Percentiles rank a stretch among this genome's conserved stretches.
phyloP scores from a whole-genome alignment of 257 asterid genomes.

The Jaltomata sinuosa region DNA sequence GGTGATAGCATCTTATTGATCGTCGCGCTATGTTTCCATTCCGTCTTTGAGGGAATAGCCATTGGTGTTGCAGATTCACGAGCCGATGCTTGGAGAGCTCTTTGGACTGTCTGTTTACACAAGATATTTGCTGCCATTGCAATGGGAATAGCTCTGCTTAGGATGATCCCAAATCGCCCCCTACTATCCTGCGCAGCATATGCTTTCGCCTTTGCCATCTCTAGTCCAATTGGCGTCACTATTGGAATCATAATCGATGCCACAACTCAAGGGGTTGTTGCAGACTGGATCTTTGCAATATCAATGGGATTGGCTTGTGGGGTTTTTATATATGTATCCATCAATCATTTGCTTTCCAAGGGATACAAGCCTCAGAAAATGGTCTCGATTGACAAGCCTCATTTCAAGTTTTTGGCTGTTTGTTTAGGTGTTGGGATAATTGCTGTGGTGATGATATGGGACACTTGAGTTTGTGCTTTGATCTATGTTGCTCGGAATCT shows the following conservation, averaged over 20 bases:
- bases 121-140: slow-evolving; percentile 88
- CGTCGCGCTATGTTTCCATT: slow-evolving; percentile 75
- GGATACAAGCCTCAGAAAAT: slow-evolving; percentile 48
- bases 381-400: slow-evolving; percentile 34
- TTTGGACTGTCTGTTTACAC: slow-evolving; percentile 84
- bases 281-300: slow-evolving; percentile 78
- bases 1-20: slow-evolving; percentile 69
- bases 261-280: slow-evolving; percentile 65
- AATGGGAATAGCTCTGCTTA: slow-evolving; percentile 89
- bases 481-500: too few relatives aligned
- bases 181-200: slow-evolving; percentile 60
- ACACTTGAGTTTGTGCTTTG: slow-evolving; percentile 29
- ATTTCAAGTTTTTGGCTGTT: slow-evolving; percentile 56
- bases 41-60: slow-evolving; percentile 88
- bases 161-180: slow-evolving; percentile 84
- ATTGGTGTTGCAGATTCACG: slow-evolving; percentile 79
- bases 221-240: slow-evolving; percentile 76
- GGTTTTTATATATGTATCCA: slow-evolving; percentile 69
- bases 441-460: slow-evolving; percentile 97
- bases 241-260: slow-evolving; percentile 76
- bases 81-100: slow-evolving; percentile 82
- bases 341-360: slow-evolving; percentile 66
- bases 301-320: slow-evolving; percentile 95
- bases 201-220: slow-evolving; percentile 80
- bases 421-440: slow-evolving; percentile 64